Evolutionary conservation across 1,284 basidiomycete genomes (phyloP), one percentile per base, ranked within the genome.

Genomic region (Microbotryomycetes sp.): DNA sequence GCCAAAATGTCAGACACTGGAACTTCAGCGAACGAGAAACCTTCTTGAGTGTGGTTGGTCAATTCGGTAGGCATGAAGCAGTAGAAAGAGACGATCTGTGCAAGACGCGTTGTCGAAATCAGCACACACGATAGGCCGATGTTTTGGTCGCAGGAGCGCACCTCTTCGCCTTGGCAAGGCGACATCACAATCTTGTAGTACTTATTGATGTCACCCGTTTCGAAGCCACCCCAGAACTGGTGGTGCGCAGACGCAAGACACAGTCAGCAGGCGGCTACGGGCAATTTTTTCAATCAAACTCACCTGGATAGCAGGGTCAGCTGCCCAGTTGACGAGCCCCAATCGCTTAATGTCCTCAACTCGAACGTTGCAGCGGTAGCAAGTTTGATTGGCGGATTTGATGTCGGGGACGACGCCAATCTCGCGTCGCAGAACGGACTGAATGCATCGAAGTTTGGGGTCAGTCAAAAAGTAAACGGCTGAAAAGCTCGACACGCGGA

Each of bases 181-280:
- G 66, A 68, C 74, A 77, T 75, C 64, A 77, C 76, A 54, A 77
- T 76, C 70, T 77, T 77, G 71, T 75, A 76, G 70, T 74, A 76
- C 59, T 71, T 71, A 64, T 70, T 71, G 59, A 66, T 59, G 60
- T 68, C 70, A 9, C 54, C 61, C 36, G 62, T 60, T 36, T 58
- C 54, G 62, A 66, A 66, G 22, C 76, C 76, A 25, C 76, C 76
- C 76, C 76, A 77, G 72, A 75, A 77, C 65, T 77, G 76, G 47
- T 74, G 75, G 19, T 12, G 19, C 9, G 19, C 9, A 42, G 19
- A 42, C 9, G 19, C 9, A 42, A 42, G 19, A 42, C 9, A 42
- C 9, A 42, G 19, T 12, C 9, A 42, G 19, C 9, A 42, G 36
- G 19, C 9, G 9, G 12, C 36, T 9, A 12, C 36, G 19, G 19